Conservation (phyloP, 257 asterid genomes). For the Petrea volubilis region DNA sequence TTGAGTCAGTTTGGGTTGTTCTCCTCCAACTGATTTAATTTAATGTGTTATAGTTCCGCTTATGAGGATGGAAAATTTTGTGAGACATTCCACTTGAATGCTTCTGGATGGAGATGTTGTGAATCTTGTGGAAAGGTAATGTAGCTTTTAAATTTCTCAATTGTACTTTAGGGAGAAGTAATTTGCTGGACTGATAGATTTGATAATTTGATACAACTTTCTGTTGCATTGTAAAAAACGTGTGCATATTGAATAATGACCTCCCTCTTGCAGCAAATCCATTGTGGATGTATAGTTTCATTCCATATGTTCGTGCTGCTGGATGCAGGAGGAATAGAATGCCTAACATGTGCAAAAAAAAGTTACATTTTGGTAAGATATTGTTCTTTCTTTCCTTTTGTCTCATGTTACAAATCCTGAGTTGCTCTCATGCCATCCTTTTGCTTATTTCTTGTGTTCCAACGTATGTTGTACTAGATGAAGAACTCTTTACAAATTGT, state of each 20-base stretch:
- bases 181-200: constrained; percentile 18
- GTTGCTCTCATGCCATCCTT: neutral
- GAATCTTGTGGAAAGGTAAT: constrained; percentile 99
- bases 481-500: neutral
- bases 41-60: constrained; percentile 53
- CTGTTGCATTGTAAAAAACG: neutral
- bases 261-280: constrained; percentile 84
- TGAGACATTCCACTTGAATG: constrained; percentile 80
- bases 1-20: constrained; percentile 5
- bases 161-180: constrained; percentile 2
- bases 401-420: neutral
- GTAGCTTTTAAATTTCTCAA: neutral
- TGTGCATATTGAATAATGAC: constrained; percentile 19
- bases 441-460: constrained; percentile 10
- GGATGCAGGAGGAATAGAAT: constrained; percentile 99
- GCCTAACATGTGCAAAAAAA: constrained; percentile 88
- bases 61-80: constrained; percentile 94
- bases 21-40: constrained; percentile 24
- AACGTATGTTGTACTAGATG: neutral
- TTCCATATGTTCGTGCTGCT: constrained; percentile 95
- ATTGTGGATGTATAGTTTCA: constrained; percentile 97
- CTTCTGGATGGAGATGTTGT: constrained; percentile 99
- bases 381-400: neutral
- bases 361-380: constrained; percentile 84
- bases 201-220: constrained; percentile 6